Conservation (phyloP, 768 basidiomycete species). For the Gloeophyllum trabeum region DNA sequence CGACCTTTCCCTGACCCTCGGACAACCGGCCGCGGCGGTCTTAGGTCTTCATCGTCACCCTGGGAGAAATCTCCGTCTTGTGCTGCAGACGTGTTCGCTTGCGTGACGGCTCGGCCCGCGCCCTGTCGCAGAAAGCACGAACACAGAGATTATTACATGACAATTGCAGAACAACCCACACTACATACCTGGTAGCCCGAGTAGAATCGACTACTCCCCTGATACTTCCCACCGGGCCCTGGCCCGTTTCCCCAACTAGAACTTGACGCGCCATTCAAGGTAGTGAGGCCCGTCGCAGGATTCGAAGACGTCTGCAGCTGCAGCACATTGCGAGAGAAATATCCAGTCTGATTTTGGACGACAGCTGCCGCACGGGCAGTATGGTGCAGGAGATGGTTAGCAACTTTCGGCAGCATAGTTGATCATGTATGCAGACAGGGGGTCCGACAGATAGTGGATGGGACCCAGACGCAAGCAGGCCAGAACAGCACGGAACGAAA, state of each 20-base stretch:
- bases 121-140: constrained; percentile 26
- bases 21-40: not conserved
- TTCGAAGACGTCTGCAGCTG: constrained; percentile 48
- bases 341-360: constrained; percentile 58
- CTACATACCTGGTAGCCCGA: constrained; percentile 60
- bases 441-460: too few relatives aligned
- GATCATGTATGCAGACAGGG: too few relatives aligned
- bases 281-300: constrained; percentile 27
- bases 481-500: too few relatives aligned
- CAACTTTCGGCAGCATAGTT: constrained; percentile 74
- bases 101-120: constrained; percentile 60
- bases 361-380: constrained; percentile 68
- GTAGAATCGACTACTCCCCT: constrained; percentile 63
- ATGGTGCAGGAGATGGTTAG: constrained; percentile 66
- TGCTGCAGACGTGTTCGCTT: constrained; percentile 51
- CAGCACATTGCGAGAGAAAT: constrained; percentile 68
- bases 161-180: too few relatives aligned
- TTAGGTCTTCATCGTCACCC: constrained; percentile 45
- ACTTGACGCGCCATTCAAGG: constrained; percentile 31
- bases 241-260: constrained; percentile 47
- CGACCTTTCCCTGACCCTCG: not conserved
- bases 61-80: constrained; percentile 37
- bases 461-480: too few relatives aligned
- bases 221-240: constrained; percentile 65
- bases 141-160: too few relatives aligned